Conservation (phyloP, 805 yeast species). For the Starmerella riodocensis region DNA sequence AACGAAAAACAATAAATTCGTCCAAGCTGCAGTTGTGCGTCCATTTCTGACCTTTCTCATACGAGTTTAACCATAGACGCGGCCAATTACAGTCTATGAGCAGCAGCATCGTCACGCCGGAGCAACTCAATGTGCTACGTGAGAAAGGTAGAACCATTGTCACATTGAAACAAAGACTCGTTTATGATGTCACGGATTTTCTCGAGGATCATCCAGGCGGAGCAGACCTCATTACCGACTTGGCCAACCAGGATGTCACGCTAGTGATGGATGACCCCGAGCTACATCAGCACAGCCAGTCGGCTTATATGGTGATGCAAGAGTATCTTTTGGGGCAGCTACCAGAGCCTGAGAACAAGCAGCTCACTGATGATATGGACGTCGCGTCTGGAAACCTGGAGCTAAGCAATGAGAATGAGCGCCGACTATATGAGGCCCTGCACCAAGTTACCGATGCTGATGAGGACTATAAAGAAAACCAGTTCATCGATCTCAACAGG, state of each 20-base stretch:
- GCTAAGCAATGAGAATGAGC: slow-evolving; percentile 16
- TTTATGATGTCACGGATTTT: slow-evolving; percentile 70
- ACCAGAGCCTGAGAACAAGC: slow-evolving; percentile 18
- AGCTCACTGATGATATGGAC: slow-evolving; percentile 49
- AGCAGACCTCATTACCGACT: slow-evolving; percentile 37
- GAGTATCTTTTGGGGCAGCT: slow-evolving; percentile 59
- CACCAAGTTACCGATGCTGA: slow-evolving; percentile 65
- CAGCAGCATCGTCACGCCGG: slow-evolving; percentile 4
- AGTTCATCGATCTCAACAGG: slow-evolving; percentile 71
- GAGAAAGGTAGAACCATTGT: slow-evolving; percentile 42
- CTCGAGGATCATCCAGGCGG: slow-evolving; percentile 67
- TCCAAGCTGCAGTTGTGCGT: too few relatives aligned
- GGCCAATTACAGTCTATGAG: slow-evolving; percentile 3
- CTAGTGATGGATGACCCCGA: slow-evolving; percentile 59
- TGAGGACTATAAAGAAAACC: slow-evolving; percentile 60
- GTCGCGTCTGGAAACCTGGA: slow-evolving; percentile 30
- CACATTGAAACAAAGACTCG: slow-evolving; percentile 60
- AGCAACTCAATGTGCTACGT: slow-evolving; percentile 12
- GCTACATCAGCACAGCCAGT: slow-evolving; percentile 68
- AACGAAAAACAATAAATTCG: too few relatives aligned
- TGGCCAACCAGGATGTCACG: slow-evolving; percentile 36
- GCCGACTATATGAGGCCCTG: slow-evolving; percentile 30
- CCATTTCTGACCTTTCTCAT: too few relatives aligned
- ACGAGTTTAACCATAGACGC: too few relatives aligned
- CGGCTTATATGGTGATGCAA: slow-evolving; percentile 74